Percentiles rank a stretch among this genome's conserved stretches.
Evolutionary conservation across 495 filamentous ascomycete species (phyloP).

Genomic region (Xylaria palmicola): DNA sequence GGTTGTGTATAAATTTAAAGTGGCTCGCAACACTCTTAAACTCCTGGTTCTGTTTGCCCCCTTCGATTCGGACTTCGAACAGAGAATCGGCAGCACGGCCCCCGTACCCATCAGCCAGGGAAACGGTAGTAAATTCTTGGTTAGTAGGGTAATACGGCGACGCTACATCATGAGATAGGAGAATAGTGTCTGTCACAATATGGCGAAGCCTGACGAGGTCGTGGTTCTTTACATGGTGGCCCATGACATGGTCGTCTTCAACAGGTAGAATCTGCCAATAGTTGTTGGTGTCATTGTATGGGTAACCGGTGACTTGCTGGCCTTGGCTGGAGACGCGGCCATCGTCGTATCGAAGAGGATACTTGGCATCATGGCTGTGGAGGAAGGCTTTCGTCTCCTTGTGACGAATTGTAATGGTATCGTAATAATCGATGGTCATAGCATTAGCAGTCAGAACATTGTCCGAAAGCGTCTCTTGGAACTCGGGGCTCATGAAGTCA

Average conservation of each 20-base stretch:
- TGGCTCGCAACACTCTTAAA: constrained; percentile 87
- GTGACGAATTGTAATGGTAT: constrained; percentile 82
- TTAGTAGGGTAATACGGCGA: constrained; percentile 96
- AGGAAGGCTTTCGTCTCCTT: constrained; percentile 97
- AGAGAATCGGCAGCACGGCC: constrained; percentile 84
- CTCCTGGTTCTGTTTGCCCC: constrained; percentile 75
- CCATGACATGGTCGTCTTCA: constrained; percentile 51
- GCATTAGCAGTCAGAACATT: constrained; percentile 88
- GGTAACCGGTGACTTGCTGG: constrained; percentile 97
- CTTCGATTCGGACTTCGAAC: constrained; percentile 89
- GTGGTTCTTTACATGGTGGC: constrained; percentile 73
- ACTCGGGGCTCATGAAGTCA: constrained; percentile 98
- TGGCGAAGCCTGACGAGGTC: constrained; percentile 88
- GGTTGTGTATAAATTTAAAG: constrained; percentile 92
- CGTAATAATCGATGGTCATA: constrained; percentile 83
- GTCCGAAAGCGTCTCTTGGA: constrained; percentile 94
- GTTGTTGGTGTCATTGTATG: constrained; percentile 98
- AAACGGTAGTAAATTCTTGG: constrained; percentile 92
- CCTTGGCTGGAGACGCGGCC: constrained; percentile 96
- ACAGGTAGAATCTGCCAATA: constrained; percentile 90
- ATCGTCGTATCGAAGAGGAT: constrained; percentile 94
- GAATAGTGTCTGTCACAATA: constrained; percentile 78
- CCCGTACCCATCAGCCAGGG: constrained; percentile 69
- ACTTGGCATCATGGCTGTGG: constrained; percentile 86
- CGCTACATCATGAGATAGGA: constrained; percentile 97